A percentile compares a stretch with the other conserved stretches of the same genome.
phyloP scores from a whole-genome alignment of 2,329 filamentous ascomycete genomes.

The Amauroascus niger region DNA sequence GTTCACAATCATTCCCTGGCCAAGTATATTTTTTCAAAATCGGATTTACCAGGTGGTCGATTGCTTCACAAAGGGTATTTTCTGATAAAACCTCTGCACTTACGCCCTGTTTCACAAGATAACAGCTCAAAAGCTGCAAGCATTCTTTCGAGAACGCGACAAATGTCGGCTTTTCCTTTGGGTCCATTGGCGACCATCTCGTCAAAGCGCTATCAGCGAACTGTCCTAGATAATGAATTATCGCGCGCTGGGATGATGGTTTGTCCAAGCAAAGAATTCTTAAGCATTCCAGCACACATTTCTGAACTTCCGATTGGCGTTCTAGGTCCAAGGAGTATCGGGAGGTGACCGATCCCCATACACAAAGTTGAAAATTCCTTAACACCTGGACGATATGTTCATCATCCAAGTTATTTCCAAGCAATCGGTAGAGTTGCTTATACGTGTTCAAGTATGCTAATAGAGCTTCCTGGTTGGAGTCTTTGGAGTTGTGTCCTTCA shows the following conservation, averaged over 20 bases:
- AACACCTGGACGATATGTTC: conserved; percentile 60
- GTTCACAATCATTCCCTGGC: conserved; percentile 58
- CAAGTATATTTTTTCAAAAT: conserved; percentile 75
- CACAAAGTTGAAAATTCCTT: conserved; percentile 57
- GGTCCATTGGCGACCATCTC: conserved; percentile 30
- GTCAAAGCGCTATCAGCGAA: conserved; percentile 54
- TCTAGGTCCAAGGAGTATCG: conserved; percentile 34
- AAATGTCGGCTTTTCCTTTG: conserved; percentile 59
- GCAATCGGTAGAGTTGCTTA: conserved; percentile 66
- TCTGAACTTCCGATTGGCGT: conserved; percentile 31
- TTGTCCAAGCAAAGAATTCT: conserved; percentile 32
- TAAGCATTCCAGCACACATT: conserved; percentile 28
- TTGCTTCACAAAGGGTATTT: conserved; percentile 54
- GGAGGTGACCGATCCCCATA: conserved; percentile 55
- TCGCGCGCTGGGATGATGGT: conserved; percentile 28
- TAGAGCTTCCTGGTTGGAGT: conserved; percentile 71
- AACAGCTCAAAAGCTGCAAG: conserved; percentile 55
- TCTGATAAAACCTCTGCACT: conserved; percentile 61
- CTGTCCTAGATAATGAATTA: conserved; percentile 48
- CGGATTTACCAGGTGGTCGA: conserved; percentile 59
- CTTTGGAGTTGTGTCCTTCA: conserved; percentile 36
- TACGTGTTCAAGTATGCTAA: conserved; percentile 72
- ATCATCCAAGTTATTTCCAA: conserved; percentile 53
- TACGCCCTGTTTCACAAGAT: conserved; percentile 32
- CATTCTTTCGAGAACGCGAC: conserved; percentile 78